Evolutionary conservation across 257 asterid species (phyloP).

Genomic region (Solanum etuberosum): DNA sequence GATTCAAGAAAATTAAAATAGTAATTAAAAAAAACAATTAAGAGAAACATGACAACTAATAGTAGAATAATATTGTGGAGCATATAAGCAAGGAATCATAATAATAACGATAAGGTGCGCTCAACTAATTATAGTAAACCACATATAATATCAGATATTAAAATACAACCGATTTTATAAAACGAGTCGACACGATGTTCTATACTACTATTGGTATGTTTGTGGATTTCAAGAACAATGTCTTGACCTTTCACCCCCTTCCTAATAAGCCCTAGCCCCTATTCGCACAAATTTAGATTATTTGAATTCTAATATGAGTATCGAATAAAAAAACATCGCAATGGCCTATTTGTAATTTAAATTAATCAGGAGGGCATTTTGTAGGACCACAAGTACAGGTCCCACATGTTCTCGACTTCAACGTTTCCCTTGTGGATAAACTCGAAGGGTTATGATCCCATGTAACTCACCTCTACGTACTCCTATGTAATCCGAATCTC

Average conservation of each 20-base stretch:
- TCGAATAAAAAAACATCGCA: not conserved
- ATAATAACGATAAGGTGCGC: not conserved
- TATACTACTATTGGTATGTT: too few relatives aligned
- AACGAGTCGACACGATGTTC: not conserved
- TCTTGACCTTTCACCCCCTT: too few relatives aligned
- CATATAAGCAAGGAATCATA: not conserved
- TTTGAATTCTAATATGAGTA: too few relatives aligned
- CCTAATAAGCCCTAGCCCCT: too few relatives aligned
- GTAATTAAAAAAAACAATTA: not conserved
- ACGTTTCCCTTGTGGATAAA: constrained; percentile 5
- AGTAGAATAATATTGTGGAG: not conserved
- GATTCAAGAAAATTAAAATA: not conserved
- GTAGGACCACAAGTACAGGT: not conserved
- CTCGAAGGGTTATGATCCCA: not conserved
- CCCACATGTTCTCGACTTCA: constrained; percentile 3
- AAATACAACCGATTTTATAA: not conserved
- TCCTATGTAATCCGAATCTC: not conserved
- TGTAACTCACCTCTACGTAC: not conserved
- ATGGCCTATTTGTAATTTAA: not conserved
- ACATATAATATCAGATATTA: fast-evolving
- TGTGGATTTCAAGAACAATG: not conserved
- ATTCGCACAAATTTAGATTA: too few relatives aligned
- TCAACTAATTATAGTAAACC: too few relatives aligned
- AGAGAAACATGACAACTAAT: not conserved
- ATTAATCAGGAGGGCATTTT: not conserved